Base-by-base conservation (phyloP, 2,329 filamentous ascomycete genomes). In the Penicillium sp. region DNA sequence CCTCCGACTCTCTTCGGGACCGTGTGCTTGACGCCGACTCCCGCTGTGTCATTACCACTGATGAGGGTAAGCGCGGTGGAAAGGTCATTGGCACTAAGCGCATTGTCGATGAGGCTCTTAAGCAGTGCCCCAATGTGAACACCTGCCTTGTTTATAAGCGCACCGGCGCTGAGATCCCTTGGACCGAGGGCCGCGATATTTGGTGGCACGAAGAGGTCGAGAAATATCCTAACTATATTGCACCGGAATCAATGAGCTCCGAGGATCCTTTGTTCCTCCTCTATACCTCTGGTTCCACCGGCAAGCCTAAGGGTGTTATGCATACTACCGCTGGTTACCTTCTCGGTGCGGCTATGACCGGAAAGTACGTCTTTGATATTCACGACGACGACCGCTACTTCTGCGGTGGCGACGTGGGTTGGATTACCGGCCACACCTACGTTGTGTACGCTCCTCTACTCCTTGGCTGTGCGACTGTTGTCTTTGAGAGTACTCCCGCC, bases 161-260 rank as follows among this genome's bases (percentile, higher is more conserved):
- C 65, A 99, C 94, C 34, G 93, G 93, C 47, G 87, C 91, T 45
- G 91, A 96, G 48, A 86, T 97, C 18, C 92, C 93, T 59, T 93
- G 88, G 89, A 95, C 90, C 47, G 76, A 84, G 62, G 91, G 90
- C 61, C 86, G 94, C 67, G 94, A 99, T 75, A 82, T 85, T 70
- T 99, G 94, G 94, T 99, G 94, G 94, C 91, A 97, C 75, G 94
- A 97, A 79, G 93, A 97, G 82, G 86, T 93, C 50, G 90, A 95
- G 73, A 97, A 96, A 80, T 97, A 90, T 84, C 94, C 94, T 59
- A 82, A 85, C 65, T 97, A 97, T 81, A 87, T 95, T 69, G 80
- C 93, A 28, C 92, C 93, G 10, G 92, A 95, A 80, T 76, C 85
- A 60, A 88, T 99, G 83, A 90, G 84, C 79, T 89, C 94, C 0